Evolutionary conservation across 169 alveolate species (phyloP).

Genomic region (Plasmodium vivax): DNA sequence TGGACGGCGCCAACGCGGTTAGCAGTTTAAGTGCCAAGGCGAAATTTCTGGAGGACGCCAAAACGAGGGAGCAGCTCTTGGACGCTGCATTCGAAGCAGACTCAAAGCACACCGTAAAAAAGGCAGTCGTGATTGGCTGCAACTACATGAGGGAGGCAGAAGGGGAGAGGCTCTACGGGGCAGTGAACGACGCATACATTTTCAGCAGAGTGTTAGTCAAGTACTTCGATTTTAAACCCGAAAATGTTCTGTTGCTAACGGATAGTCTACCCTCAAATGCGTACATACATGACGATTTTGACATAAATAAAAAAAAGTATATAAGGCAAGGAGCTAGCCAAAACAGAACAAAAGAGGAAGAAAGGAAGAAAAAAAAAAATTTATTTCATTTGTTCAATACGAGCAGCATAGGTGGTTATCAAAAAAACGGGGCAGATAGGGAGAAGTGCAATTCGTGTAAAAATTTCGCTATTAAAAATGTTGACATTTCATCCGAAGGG

Average conservation of each 20-base stretch:
- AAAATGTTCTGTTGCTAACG: conserved; percentile 84
- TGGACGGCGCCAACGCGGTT: not conserved
- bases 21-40: not conserved
- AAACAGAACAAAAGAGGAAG: conserved; percentile 3
- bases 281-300: conserved; percentile 78
- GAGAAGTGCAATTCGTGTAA: conserved; percentile 74
- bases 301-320: conserved; percentile 24
- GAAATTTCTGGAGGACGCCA: not conserved
- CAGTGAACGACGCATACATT: conserved; percentile 91
- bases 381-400: conserved; percentile 76
- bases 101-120: conserved; percentile 73
- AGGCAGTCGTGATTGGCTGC: conserved; percentile 92
- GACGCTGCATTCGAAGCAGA: conserved; percentile 19
- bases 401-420: conserved; percentile 49
- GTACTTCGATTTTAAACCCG: conserved; percentile 85
- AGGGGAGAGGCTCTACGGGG: conserved; percentile 85
- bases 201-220: conserved; percentile 88
- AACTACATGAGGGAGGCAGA: conserved; percentile 81
- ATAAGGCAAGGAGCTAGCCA: conserved; percentile 25
- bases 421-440: conserved; percentile 24
- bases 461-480: conserved; percentile 80
- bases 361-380: conserved; percentile 17
- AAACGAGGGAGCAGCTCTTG: not conserved
- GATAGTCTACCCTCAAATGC: conserved; percentile 87
- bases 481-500: conserved; percentile 75